phyloP scores from a whole-genome alignment of 192 early-diverging fungal genomes.

The Backusella liffmaniae region DNA sequence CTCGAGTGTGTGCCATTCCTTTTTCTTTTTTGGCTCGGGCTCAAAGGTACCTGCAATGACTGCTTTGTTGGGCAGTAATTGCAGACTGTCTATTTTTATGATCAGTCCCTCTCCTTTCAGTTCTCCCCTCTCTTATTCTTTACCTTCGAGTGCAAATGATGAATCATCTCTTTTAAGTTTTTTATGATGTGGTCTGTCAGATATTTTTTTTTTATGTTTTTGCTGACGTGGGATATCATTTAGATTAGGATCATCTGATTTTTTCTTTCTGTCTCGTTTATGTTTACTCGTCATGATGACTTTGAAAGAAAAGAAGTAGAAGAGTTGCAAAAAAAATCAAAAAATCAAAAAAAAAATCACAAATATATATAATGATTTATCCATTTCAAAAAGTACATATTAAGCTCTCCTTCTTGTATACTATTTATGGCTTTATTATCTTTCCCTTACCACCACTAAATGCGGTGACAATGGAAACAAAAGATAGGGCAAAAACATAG shows the following conservation, averaged over 20 bases:
- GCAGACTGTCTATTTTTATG: not conserved
- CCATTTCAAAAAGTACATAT: constrained; percentile 1
- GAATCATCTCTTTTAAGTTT: not conserved
- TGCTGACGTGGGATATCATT: not conserved
- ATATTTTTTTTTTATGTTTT: not conserved
- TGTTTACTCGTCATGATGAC: not conserved
- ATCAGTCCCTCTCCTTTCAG: not conserved
- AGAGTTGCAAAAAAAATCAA: not conserved
- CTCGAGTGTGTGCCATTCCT: not conserved
- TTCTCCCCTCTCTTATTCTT: not conserved
- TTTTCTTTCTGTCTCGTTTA: not conserved
- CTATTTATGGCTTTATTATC: not conserved
- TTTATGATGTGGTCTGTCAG: not conserved
- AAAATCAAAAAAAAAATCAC: not conserved
- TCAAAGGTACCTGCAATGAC: not conserved
- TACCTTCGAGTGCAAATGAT: not conserved
- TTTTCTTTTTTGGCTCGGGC: not conserved
- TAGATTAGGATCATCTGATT: not conserved
- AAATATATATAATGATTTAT: not conserved
- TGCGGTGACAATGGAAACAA: not conserved
- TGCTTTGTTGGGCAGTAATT: not conserved
- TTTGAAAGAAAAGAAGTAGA: not conserved
- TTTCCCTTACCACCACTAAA: not conserved
- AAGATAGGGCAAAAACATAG: not conserved
- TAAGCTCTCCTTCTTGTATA: not conserved